A percentile compares a stretch with the other conserved stretches of the same genome.
These are phyloP conservation scores for Reticulascus tulasneorum DNA, from an alignment of 2,329 filamentous ascomycete genomes.

Conservation along the genomic window DNA sequence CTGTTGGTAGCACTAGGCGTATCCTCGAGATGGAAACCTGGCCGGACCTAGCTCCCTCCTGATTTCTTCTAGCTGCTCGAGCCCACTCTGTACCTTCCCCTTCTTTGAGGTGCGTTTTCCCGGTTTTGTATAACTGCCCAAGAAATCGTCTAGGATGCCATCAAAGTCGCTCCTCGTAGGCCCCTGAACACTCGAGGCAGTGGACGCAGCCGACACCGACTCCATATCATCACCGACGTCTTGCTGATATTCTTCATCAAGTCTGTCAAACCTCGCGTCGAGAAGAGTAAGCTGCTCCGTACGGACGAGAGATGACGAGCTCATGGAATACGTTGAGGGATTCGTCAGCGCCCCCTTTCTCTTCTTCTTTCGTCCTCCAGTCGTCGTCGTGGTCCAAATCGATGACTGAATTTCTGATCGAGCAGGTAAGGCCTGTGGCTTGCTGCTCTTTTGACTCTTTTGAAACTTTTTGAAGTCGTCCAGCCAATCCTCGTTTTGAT, in stretches of 20 bases:
- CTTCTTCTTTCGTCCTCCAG: conserved; percentile 84
- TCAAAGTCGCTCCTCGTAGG: conserved; percentile 77
- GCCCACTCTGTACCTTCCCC: conserved; percentile 72
- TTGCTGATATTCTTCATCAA: conserved; percentile 71
- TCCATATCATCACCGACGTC: conserved; percentile 45
- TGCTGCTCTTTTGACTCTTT: conserved; percentile 61
- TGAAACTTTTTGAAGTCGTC: conserved; percentile 94
- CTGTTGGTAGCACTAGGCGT: background rate
- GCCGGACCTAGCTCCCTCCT: conserved; percentile 75
- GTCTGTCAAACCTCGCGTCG: conserved; percentile 86
- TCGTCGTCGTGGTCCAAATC: conserved; percentile 70
- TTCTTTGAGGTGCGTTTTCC: conserved; percentile 77
- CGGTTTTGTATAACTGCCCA: conserved; percentile 67
- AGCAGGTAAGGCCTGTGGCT: conserved; percentile 34
- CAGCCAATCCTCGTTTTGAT: conserved; percentile 77
- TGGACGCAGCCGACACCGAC: conserved; percentile 58
- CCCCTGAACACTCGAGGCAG: conserved; percentile 63
- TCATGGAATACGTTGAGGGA: conserved; percentile 86
- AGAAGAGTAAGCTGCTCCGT: conserved; percentile 83
- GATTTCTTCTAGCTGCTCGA: conserved; percentile 89
- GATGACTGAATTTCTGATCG: conserved; percentile 66
- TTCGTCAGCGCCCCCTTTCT: conserved; percentile 90
- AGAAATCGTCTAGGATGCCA: conserved; percentile 87
- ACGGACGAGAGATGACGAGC: conserved; percentile 77
- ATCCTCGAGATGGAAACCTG: conserved; percentile 41